phyloP scores from a whole-genome alignment of 1,139 yeast species.

The Barnettozyma hawaiiensis region DNA sequence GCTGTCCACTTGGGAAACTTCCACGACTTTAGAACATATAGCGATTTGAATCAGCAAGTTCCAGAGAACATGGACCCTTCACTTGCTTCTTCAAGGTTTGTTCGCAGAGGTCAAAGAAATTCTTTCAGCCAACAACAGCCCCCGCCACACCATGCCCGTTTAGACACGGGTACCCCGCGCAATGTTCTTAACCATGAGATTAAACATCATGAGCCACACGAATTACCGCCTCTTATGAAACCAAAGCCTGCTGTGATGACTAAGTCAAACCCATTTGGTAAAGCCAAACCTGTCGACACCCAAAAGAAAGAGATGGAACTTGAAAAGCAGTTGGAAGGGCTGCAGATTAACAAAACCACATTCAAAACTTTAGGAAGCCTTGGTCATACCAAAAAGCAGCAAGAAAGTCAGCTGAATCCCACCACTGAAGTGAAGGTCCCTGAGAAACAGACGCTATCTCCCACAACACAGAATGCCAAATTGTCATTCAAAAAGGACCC shows the following conservation, averaged over 20 bases:
- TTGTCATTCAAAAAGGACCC: conserved; percentile 1
- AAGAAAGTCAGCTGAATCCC: background rate
- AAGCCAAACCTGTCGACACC: conserved; percentile 50
- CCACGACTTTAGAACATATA: conserved; percentile 42
- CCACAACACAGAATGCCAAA: conserved; percentile 1
- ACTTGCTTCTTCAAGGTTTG: conserved; percentile 8
- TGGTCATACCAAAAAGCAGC: conserved; percentile 2
- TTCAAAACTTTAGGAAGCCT: conserved; percentile 41
- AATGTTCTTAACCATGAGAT: background rate
- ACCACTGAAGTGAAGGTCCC: background rate
- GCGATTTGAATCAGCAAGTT: conserved; percentile 31
- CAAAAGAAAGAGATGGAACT: conserved; percentile 41
- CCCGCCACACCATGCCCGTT: background rate
- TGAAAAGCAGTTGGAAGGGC: conserved; percentile 42
- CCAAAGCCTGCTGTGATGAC: conserved; percentile 14
- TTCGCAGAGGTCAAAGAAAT: conserved; percentile 10
- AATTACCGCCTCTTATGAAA: conserved; percentile 17
- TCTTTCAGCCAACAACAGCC: conserved; percentile 6
- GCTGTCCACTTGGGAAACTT: conserved; percentile 44
- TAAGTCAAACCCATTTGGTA: conserved; percentile 46
- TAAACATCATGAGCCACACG: conserved; percentile 28
- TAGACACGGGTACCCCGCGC: conserved; percentile 1
- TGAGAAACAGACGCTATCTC: conserved; percentile 1
- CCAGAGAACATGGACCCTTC: conserved; percentile 23
- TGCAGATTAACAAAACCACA: conserved; percentile 53